phyloP scores from a whole-genome alignment of 805 yeast species.

The Danielia oregonensis region DNA sequence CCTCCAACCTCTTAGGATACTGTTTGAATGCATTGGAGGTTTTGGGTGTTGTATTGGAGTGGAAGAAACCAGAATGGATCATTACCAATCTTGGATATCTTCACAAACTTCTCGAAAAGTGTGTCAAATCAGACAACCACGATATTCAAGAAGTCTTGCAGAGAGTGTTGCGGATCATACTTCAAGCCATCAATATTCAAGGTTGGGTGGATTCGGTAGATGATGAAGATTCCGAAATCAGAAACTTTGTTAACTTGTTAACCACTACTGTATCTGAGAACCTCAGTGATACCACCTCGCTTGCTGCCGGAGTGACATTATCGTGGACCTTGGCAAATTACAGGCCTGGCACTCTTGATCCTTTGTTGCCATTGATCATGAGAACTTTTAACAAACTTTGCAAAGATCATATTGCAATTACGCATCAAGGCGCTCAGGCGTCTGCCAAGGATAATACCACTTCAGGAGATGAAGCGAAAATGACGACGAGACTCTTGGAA shows the following conservation, averaged over 20 bases:
- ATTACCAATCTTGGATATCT: slow-evolving; percentile 63
- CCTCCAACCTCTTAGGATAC: slow-evolving; percentile 67
- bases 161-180: slow-evolving; percentile 64
- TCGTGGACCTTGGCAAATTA: slow-evolving; percentile 78
- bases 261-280: slow-evolving; percentile 76
- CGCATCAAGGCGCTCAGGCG: slow-evolving; percentile 45
- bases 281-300: slow-evolving; percentile 65
- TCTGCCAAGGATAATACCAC: slow-evolving; percentile 22
- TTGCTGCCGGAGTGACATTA: slow-evolving; percentile 81
- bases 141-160: slow-evolving; percentile 84
- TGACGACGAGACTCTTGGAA: slow-evolving; percentile 72
- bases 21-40: slow-evolving; percentile 92
- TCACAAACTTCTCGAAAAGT: slow-evolving; percentile 72
- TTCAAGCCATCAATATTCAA: slow-evolving; percentile 59
- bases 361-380: slow-evolving; percentile 72
- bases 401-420: slow-evolving; percentile 74
- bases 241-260: slow-evolving; percentile 56
- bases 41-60: slow-evolving; percentile 73
- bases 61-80: slow-evolving; percentile 78
- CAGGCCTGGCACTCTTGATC: slow-evolving; percentile 70
- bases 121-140: slow-evolving; percentile 76
- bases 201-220: slow-evolving; percentile 35
- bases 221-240: slow-evolving; percentile 59
- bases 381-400: slow-evolving; percentile 85
- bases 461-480: slow-evolving; percentile 69